These are phyloP conservation scores for Daphne laureola DNA, from an alignment of 441 rosid species.

Conservation along the genomic window DNA sequence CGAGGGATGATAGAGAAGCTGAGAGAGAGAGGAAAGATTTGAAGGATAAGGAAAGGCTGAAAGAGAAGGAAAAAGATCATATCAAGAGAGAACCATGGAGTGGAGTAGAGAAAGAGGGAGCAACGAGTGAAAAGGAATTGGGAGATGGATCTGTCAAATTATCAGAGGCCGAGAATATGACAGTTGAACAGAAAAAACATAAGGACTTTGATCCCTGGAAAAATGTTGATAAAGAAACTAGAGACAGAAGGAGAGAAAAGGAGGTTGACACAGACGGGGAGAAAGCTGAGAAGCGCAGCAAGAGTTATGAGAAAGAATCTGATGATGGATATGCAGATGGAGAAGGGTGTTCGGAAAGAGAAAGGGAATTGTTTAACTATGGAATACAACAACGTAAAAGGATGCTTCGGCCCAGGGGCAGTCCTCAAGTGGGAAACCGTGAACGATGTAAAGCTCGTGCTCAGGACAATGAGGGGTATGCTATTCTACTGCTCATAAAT, in stretches of 20 bases:
- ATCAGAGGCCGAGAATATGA: conserved; percentile 48
- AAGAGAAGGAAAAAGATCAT: conserved; percentile 82
- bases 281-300: conserved; percentile 71
- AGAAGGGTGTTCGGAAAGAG: conserved; percentile 70
- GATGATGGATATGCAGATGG: conserved; percentile 87
- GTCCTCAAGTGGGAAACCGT: conserved; percentile 71
- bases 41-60: conserved; percentile 73
- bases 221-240: conserved; percentile 63
- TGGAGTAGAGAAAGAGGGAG: conserved; percentile 59
- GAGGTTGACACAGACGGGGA: conserved; percentile 74
- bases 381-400: conserved; percentile 95
- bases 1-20: conserved; percentile 72
- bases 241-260: conserved; percentile 83
- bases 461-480: conserved; percentile 88
- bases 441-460: conserved; percentile 60
- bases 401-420: conserved; percentile 91
- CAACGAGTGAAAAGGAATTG: conserved; percentile 54
- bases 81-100: conserved; percentile 58
- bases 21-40: conserved; percentile 84
- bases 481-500: conserved; percentile 17
- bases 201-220: conserved; percentile 64
- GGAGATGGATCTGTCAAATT: conserved; percentile 57
- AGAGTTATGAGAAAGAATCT: conserved; percentile 58
- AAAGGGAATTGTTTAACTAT: conserved; percentile 56
- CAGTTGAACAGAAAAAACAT: conserved; percentile 58